Evolutionary conservation across 768 basidiomycete species (phyloP).

Genomic region (Kwoniella pini): DNA sequence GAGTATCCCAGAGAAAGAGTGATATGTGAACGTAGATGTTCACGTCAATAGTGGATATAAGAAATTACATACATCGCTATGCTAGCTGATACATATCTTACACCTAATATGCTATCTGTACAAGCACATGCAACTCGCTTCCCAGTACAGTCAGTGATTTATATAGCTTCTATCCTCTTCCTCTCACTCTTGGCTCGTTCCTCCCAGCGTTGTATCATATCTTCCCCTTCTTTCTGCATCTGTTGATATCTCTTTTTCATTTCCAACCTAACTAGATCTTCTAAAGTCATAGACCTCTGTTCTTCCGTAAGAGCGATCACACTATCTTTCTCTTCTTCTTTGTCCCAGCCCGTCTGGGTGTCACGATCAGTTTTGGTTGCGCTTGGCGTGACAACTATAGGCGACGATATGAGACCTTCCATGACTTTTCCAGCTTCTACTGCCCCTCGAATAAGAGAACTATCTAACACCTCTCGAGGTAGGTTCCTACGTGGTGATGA

Average conservation of each 20-base stretch:
- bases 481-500: constrained; percentile 15
- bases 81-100: too few relatives aligned
- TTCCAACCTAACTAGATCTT: constrained; percentile 78
- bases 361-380: neutral
- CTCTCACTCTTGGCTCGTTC: constrained; percentile 38
- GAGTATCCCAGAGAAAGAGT: too few relatives aligned
- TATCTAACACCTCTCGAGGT: constrained; percentile 27
- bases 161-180: constrained; percentile 18
- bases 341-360: constrained; percentile 1
- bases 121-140: too few relatives aligned
- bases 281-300: constrained; percentile 75
- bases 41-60: too few relatives aligned
- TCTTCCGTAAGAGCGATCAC: constrained; percentile 60
- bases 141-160: neutral
- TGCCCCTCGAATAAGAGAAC: constrained; percentile 25
- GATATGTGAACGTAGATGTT: too few relatives aligned
- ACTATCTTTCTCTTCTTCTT: constrained; percentile 13
- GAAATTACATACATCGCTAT: too few relatives aligned
- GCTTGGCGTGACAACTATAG: neutral
- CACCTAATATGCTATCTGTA: too few relatives aligned
- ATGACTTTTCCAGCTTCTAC: constrained; percentile 36
- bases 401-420: constrained; percentile 29
- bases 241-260: constrained; percentile 68
- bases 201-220: constrained; percentile 60
- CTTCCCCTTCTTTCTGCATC: constrained; percentile 61